Conservation (phyloP, 2,329 filamentous ascomycete species). For the Fusarium cicatricum region DNA sequence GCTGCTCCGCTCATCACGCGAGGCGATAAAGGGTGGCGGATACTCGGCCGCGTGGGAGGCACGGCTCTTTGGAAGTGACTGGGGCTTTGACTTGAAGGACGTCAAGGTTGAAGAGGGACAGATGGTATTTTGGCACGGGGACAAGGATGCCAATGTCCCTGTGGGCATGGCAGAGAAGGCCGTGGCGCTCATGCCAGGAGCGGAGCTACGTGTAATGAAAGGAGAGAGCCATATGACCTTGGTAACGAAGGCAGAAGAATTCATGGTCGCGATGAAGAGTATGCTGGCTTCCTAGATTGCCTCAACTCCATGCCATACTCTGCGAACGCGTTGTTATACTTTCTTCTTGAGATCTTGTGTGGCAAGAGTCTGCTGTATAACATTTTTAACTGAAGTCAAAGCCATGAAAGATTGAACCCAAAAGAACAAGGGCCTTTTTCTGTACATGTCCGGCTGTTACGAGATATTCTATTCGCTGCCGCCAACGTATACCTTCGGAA, state of each 20-base stretch:
- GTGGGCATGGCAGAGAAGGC: conserved; percentile 15
- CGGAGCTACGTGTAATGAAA: conserved; percentile 13
- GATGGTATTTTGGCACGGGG: conserved; percentile 27
- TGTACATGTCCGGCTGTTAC: no score
- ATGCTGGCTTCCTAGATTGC: conserved; percentile 1
- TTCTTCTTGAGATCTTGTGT: no score
- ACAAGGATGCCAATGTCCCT: conserved; percentile 19
- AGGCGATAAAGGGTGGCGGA: conserved; percentile 16
- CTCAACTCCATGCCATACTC: not conserved
- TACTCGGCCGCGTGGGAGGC: conserved; percentile 23
- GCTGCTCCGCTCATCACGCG: conserved; percentile 4
- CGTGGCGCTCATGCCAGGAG: conserved; percentile 2
- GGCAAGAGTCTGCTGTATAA: no score
- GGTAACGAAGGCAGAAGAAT: conserved; percentile 3
- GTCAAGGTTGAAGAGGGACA: conserved; percentile 13
- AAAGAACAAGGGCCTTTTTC: no score
- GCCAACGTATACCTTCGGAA: no score
- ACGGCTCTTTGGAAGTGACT: conserved; percentile 13
- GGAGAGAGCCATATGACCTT: conserved; percentile 29
- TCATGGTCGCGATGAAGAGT: conserved; percentile 2
- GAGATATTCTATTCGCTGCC: no score
- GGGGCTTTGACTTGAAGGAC: conserved; percentile 25
- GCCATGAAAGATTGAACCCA: no score
- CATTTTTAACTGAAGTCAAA: no score
- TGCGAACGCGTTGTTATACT: no score